Evolutionary conservation across 1,284 basidiomycete genomes (phyloP).

Genomic region (Apiotrichum laibachii): DNA sequence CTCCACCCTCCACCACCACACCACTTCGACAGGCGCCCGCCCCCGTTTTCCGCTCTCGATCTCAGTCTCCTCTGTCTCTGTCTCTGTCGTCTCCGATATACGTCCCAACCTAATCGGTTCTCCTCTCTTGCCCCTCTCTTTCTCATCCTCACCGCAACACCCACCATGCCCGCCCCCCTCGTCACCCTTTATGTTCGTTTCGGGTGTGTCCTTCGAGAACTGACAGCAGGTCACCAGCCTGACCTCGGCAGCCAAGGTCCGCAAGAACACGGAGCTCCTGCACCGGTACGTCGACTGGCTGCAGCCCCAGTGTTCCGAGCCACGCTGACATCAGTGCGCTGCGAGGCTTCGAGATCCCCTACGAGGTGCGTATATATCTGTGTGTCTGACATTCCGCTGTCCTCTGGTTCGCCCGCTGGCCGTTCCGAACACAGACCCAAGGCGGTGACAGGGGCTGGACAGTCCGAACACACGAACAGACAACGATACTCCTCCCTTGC

Average conservation of each 20-base stretch:
- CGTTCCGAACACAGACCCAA: too few species aligned
- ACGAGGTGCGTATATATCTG: conserved; percentile 30
- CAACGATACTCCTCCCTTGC: background rate
- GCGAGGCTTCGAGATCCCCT: conserved; percentile 43
- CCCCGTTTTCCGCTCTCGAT: too few species aligned
- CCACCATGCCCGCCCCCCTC: conserved; percentile 32
- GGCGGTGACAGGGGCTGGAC: too few species aligned
- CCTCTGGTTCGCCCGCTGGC: too few species aligned
- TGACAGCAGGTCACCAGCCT: conserved; percentile 42
- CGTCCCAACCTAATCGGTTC: background rate
- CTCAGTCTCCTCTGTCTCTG: background rate
- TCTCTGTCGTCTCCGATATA: background rate
- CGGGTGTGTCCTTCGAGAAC: background rate
- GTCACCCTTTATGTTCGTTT: conserved; percentile 38
- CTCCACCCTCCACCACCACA: too few species aligned
- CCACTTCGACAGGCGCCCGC: too few species aligned
- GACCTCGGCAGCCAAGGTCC: conserved; percentile 43
- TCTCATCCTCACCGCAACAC: background rate
- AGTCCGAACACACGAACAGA: too few species aligned
- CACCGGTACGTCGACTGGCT: conserved; percentile 29
- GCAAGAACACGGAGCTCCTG: conserved; percentile 45
- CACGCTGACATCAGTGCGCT: conserved; percentile 14
- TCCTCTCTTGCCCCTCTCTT: background rate
- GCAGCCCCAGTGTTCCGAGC: background rate
- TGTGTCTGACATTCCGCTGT: too few species aligned